phyloP scores from a whole-genome alignment of 257 asterid genomes.

The Schizonepeta tenuifolia region DNA sequence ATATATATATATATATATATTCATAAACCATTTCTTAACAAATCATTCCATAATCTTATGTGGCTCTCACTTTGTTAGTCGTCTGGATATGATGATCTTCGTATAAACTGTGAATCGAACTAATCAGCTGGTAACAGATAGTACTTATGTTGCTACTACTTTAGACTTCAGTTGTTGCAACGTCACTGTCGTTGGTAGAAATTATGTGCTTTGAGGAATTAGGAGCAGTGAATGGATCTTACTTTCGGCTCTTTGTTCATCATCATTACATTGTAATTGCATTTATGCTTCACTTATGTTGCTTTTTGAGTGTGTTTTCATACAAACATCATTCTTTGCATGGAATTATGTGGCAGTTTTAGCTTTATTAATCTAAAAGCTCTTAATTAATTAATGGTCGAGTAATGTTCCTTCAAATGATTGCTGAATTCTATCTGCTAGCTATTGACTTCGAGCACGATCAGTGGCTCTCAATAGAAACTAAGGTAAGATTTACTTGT shows the following conservation, averaged over 20 bases:
- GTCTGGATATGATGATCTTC: neutral
- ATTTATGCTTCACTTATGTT: conserved; percentile 28
- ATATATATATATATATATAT: neutral
- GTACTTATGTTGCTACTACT: conserved; percentile 20
- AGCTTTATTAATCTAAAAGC: neutral
- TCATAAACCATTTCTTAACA: neutral
- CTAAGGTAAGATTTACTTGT: neutral
- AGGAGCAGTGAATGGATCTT: conserved; percentile 28
- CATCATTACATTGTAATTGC: conserved; percentile 34
- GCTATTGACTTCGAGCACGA: conserved; percentile 15
- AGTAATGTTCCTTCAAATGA: neutral
- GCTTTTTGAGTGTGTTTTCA: neutral
- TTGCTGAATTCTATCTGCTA: neutral
- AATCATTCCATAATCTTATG: conserved; percentile 31
- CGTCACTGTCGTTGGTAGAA: conserved; percentile 32
- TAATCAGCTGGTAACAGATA: conserved; percentile 17
- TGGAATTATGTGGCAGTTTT: neutral
- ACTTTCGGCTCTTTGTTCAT: conserved; percentile 43
- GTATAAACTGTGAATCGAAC: neutral
- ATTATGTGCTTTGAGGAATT: conserved; percentile 22
- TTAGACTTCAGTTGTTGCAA: conserved; percentile 37
- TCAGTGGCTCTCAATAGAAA: conserved; percentile 15
- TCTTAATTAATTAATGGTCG: neutral
- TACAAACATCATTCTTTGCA: conserved; percentile 8
- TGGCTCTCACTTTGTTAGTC: conserved; percentile 4